phyloP scores from a whole-genome alignment of 768 basidiomycete species.

The Suillus lakei region DNA sequence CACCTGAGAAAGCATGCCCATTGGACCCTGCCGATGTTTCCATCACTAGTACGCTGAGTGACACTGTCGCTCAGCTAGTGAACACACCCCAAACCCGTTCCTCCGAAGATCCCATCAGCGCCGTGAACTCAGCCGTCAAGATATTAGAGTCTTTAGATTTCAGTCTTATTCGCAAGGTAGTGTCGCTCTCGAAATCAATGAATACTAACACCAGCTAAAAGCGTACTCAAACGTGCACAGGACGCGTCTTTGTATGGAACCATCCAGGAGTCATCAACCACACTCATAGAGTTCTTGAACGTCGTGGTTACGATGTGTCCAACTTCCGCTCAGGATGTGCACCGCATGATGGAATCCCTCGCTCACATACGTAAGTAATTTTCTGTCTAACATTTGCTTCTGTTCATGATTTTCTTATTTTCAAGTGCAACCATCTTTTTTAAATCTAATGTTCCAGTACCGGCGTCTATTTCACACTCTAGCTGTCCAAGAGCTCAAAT shows the following conservation, averaged over 20 bases:
- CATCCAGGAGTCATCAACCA: conserved; percentile 39
- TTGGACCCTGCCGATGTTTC: conserved; percentile 8
- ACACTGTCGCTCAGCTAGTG: not conserved
- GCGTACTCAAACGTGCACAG: conserved; percentile 28
- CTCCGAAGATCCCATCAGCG: conserved; percentile 8
- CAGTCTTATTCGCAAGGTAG: conserved; percentile 33
- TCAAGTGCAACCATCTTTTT: conserved; percentile 37
- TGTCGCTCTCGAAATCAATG: not conserved
- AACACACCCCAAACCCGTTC: not conserved
- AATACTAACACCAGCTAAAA: not conserved
- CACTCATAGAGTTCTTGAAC: conserved; percentile 38
- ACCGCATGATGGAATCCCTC: conserved; percentile 16
- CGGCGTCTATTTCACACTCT: conserved; percentile 53
- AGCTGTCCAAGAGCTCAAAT: conserved; percentile 38
- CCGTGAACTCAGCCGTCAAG: conserved; percentile 29
- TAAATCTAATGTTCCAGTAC: conserved; percentile 53
- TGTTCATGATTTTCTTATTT: conserved; percentile 11
- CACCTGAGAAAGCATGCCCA: conserved; percentile 12
- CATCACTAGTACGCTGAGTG: not conserved
- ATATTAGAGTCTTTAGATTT: conserved; percentile 34
- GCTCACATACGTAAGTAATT: conserved; percentile 26
- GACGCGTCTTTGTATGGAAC: conserved; percentile 37
- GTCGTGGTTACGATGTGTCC: conserved; percentile 19
- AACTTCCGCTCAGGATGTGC: conserved; percentile 8
- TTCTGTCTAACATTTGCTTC: not conserved